Evolutionary conservation across 2,329 filamentous ascomycete species (phyloP).

Genomic region (Penicillium palitans): DNA sequence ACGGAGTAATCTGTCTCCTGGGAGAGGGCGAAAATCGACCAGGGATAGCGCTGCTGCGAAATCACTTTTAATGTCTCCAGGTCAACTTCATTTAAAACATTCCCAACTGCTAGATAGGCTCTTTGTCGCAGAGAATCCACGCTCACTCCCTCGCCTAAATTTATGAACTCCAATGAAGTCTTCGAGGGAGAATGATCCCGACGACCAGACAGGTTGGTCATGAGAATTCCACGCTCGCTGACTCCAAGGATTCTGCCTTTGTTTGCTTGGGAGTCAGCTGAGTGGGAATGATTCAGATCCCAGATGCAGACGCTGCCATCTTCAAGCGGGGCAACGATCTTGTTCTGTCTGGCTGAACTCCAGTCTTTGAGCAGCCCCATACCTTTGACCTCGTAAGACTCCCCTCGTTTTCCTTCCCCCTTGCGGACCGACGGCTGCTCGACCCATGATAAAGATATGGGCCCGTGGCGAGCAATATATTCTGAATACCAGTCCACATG

Average conservation of each 20-base stretch:
- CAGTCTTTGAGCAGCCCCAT: constrained; percentile 65
- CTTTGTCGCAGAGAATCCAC: constrained; percentile 67
- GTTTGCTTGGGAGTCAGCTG: constrained; percentile 37
- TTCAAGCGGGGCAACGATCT: constrained; percentile 75
- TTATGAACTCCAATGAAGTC: constrained; percentile 40
- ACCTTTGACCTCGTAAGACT: constrained; percentile 66
- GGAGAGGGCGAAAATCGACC: constrained; percentile 80
- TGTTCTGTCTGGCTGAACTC: constrained; percentile 53
- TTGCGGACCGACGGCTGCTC: constrained; percentile 55
- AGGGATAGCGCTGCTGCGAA: constrained; percentile 71
- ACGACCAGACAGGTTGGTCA: constrained; percentile 68
- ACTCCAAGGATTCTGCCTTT: constrained; percentile 61
- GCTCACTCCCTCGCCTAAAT: constrained; percentile 77
- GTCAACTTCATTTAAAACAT: constrained; percentile 77
- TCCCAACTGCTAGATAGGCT: constrained; percentile 79
- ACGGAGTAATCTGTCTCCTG: constrained; percentile 61
- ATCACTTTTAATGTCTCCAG: constrained; percentile 69
- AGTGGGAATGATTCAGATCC: constrained; percentile 61
- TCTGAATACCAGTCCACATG: constrained; percentile 82
- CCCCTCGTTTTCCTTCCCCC: constrained; percentile 39
- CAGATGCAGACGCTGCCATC: constrained; percentile 87
- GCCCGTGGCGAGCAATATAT: constrained; percentile 78
- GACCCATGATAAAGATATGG: constrained; percentile 74
- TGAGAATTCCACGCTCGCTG: constrained; percentile 68
- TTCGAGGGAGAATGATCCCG: constrained; percentile 29